These are phyloP conservation scores for Elaeis oleifera DNA, from an alignment of 202 grass and related monocot species.

Conservation along the genomic window DNA sequence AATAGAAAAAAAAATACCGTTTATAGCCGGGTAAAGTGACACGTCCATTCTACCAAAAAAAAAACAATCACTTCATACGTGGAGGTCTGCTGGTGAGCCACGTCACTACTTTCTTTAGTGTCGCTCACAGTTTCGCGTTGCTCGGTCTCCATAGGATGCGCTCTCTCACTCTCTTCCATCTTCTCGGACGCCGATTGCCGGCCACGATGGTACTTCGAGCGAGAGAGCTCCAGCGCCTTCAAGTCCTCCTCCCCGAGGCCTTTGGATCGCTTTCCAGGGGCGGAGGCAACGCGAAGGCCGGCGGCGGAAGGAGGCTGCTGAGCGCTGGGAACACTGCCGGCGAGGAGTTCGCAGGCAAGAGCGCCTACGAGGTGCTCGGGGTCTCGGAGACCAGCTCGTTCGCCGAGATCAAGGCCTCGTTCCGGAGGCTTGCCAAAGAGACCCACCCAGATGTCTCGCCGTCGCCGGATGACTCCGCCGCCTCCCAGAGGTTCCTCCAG, in stretches of 20 bases:
- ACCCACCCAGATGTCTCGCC: slow-evolving; percentile 69
- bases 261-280: slow-evolving; percentile 2
- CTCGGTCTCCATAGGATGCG: too few species aligned
- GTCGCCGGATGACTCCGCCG: slow-evolving; percentile 9
- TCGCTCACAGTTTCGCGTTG: too few species aligned
- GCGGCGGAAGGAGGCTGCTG: not conserved
- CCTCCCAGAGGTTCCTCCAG: slow-evolving; percentile 59
- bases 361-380: slow-evolving; percentile 87
- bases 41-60: too few species aligned
- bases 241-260: slow-evolving; percentile 20
- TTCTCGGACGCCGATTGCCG: too few species aligned
- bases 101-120: too few species aligned
- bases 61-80: too few species aligned
- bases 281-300: slow-evolving; percentile 17
- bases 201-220: slow-evolving; percentile 45
- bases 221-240: slow-evolving; percentile 32
- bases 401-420: slow-evolving; percentile 79
- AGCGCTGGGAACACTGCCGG: slow-evolving; percentile 8
- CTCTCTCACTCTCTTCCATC: too few species aligned
- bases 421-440: slow-evolving; percentile 86
- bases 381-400: slow-evolving; percentile 54
- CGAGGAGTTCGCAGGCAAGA: slow-evolving; percentile 38
- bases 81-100: too few species aligned
- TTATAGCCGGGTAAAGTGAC: too few species aligned
- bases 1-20: too few species aligned